A percentile compares a stretch with the other conserved stretches of the same genome.
phyloP scores from a whole-genome alignment of 129 eudicot genomes.

The Pseudognaphalium luteoalbum region DNA sequence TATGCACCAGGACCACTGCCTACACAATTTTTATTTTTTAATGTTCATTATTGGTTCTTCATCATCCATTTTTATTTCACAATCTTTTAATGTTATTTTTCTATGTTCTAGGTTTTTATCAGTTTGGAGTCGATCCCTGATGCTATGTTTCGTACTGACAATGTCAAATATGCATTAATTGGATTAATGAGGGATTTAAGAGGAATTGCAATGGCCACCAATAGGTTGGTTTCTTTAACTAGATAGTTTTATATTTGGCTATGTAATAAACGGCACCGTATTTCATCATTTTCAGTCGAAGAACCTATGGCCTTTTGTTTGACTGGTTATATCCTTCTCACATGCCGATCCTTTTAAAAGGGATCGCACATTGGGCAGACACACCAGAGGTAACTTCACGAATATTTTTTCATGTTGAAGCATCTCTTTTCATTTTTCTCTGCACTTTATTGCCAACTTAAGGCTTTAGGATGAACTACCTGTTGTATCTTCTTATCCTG shows the following conservation, averaged over 20 bases:
- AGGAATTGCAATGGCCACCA: constrained; percentile 96
- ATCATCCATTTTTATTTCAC: background rate
- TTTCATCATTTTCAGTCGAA: constrained; percentile 59
- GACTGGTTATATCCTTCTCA: constrained; percentile 97
- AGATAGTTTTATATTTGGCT: background rate
- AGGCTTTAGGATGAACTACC: background rate
- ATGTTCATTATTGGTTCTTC: background rate
- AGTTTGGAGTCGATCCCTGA: constrained; percentile 78
- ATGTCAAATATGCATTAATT: constrained; percentile 76
- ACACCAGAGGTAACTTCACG: constrained; percentile 75
- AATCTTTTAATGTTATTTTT: constrained; percentile 14
- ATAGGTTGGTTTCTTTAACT: constrained; percentile 49
- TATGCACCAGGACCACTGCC: constrained; percentile 2
- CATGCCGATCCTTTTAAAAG: constrained; percentile 87
- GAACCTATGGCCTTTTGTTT: constrained; percentile 91
- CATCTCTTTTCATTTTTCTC: background rate
- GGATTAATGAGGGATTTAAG: constrained; percentile 97
- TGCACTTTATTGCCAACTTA: background rate
- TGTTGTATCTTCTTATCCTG: background rate
- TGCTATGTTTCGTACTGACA: constrained; percentile 76
- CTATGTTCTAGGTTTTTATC: constrained; percentile 65
- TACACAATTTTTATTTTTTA: background rate
- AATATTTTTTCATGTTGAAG: background rate
- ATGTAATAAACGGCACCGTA: constrained; percentile 1
- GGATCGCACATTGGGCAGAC: constrained; percentile 97